Conservation (phyloP, 805 yeast genomes). For the Zygotorulaspora chibaensis region DNA sequence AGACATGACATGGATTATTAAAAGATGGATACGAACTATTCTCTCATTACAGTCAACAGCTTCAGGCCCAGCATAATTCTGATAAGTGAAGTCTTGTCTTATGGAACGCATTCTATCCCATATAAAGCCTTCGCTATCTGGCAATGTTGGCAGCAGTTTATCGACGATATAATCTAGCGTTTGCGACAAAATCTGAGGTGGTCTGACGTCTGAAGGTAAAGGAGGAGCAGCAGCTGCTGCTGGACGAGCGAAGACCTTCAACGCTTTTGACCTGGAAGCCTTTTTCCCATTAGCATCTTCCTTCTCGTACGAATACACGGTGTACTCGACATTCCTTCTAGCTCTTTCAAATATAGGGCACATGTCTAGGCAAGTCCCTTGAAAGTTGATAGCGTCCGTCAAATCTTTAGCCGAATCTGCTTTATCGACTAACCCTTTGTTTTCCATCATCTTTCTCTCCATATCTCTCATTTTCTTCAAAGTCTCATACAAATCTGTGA, state of each 20-base stretch:
- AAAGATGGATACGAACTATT: conserved; percentile 82
- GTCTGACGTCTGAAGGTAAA: conserved; percentile 93
- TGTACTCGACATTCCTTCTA: conserved; percentile 80
- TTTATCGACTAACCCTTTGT: conserved; percentile 76
- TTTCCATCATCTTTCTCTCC: conserved; percentile 78
- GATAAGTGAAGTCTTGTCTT: conserved; percentile 94
- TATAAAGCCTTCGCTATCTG: conserved; percentile 81
- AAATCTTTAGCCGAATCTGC: conserved; percentile 77
- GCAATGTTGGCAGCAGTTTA: conserved; percentile 58
- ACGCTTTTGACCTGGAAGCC: conserved; percentile 58
- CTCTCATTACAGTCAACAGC: conserved; percentile 89
- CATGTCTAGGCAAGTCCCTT: conserved; percentile 90
- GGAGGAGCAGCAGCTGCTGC: conserved; percentile 99
- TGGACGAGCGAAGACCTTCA: conserved; percentile 92
- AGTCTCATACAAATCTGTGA: conserved; percentile 69
- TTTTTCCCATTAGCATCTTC: conserved; percentile 51
- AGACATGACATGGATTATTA: conserved; percentile 83
- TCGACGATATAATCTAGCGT: conserved; percentile 72
- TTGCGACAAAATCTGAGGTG: conserved; percentile 66
- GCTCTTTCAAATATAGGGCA: conserved; percentile 92
- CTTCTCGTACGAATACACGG: conserved; percentile 73
- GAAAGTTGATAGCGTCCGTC: conserved; percentile 82
- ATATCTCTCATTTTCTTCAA: conserved; percentile 66
- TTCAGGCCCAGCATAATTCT: conserved; percentile 88
- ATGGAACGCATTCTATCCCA: conserved; percentile 98